A percentile compares a stretch with the other conserved stretches of the same genome.
Evolutionary conservation across 2,329 filamentous ascomycete species (phyloP).

Genomic region (Phialophora expanda): DNA sequence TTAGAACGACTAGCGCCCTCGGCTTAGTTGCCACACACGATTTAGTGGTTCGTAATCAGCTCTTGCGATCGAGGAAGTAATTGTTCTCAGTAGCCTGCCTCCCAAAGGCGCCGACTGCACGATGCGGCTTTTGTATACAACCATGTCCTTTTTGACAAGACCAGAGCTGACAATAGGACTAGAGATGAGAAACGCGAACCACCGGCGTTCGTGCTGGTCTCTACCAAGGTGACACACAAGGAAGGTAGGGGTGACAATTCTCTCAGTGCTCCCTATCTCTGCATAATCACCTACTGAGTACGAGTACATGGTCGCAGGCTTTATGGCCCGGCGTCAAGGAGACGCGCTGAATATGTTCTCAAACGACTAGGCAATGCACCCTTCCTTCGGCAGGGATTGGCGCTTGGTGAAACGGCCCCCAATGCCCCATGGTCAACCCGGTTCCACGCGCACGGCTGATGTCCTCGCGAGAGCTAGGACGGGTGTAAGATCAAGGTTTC

Average conservation of each 20-base stretch:
- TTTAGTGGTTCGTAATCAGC: no score
- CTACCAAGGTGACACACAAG: no score
- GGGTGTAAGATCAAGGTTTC: neutral
- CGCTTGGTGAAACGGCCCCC: constrained; percentile 4
- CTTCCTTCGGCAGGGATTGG: neutral
- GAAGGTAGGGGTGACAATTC: neutral
- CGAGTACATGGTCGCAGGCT: neutral
- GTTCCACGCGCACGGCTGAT: constrained; percentile 2
- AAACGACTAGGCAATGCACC: constrained; percentile 1
- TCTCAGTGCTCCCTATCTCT: neutral
- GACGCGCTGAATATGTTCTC: neutral
- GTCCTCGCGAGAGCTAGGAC: neutral
- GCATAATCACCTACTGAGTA: neutral
- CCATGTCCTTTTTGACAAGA: no score
- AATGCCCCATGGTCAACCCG: neutral
- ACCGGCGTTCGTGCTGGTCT: no score
- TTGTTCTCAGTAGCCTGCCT: no score
- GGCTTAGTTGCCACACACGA: no score
- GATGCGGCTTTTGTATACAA: no score
- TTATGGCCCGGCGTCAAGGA: neutral
- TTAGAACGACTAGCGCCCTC: no score
- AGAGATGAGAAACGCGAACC: no score
- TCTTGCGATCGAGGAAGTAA: no score
- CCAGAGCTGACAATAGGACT: no score
- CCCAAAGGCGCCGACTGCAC: no score